Conservation (phyloP, 2,329 filamentous ascomycete species). For the Verticillium isaacii region DNA sequence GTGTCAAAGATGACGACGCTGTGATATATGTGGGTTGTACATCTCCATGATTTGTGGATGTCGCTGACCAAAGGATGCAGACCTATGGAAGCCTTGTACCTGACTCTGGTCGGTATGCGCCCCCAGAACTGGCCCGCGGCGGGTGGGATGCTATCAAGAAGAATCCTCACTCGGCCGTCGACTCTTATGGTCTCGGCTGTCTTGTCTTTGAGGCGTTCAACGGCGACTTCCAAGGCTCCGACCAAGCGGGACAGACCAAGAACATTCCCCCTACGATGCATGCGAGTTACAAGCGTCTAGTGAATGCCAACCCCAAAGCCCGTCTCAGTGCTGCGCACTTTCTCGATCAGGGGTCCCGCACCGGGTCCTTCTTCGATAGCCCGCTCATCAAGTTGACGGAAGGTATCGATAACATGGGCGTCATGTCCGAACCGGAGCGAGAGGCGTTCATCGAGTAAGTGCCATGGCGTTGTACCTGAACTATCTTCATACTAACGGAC, state of each 20-base stretch:
- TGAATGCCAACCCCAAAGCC: conserved; percentile 85
- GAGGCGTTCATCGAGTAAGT: conserved; percentile 72
- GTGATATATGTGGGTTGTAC: conserved; percentile 68
- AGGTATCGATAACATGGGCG: conserved; percentile 84
- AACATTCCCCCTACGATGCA: conserved; percentile 85
- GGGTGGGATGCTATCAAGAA: conserved; percentile 93
- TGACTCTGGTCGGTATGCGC: conserved; percentile 76
- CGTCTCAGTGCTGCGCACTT: conserved; percentile 81
- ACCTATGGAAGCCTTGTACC: conserved; percentile 84
- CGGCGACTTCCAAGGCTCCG: conserved; percentile 68
- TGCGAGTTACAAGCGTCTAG: conserved; percentile 81
- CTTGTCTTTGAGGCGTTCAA: conserved; percentile 91
- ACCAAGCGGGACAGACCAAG: conserved; percentile 82
- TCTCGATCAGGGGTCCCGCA: conserved; percentile 79
- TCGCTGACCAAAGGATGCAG: conserved; percentile 32
- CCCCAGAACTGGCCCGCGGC: conserved; percentile 77
- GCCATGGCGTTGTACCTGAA: not conserved
- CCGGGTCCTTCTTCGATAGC: conserved; percentile 86
- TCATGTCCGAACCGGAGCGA: conserved; percentile 80
- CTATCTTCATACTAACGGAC: conserved; percentile 16
- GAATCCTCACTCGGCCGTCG: conserved; percentile 73
- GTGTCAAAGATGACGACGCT: conserved; percentile 91
- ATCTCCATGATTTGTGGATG: not conserved
- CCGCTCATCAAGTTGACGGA: conserved; percentile 88
- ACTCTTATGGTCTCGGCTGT: conserved; percentile 81